These are phyloP conservation scores for Boletus sp. DNA, from an alignment of 768 basidiomycete species.

Conservation along the genomic window DNA sequence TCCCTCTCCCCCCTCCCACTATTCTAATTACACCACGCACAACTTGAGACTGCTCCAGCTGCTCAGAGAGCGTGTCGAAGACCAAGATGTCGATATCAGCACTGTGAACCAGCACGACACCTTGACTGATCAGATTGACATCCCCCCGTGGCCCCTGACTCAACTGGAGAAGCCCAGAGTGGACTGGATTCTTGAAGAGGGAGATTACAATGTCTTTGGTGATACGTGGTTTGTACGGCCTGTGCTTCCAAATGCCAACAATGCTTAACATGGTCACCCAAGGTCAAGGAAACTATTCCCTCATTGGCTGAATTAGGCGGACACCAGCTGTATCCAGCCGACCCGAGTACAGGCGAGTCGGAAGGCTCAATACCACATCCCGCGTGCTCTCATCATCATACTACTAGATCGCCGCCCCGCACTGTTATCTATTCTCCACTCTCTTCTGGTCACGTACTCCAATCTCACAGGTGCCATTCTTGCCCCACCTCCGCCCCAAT, in stretches of 20 bases:
- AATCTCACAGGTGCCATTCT: conserved; percentile 68
- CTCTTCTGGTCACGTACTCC: conserved; percentile 80
- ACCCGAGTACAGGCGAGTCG: conserved; percentile 62
- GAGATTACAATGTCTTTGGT: conserved; percentile 80
- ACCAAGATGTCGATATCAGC: conserved; percentile 35
- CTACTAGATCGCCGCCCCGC: conserved; percentile 73
- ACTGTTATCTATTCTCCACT: conserved; percentile 66
- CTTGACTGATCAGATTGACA: conserved; percentile 66
- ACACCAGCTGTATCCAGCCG: conserved; percentile 74
- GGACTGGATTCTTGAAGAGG: conserved; percentile 89
- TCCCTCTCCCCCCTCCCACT: conserved; percentile 85
- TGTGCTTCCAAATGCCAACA: conserved; percentile 9
- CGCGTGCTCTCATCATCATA: conserved; percentile 7
- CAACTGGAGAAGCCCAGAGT: conserved; percentile 84
- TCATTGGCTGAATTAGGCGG: conserved; percentile 81
- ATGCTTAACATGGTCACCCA: conserved; percentile 12
- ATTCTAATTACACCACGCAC: conserved; percentile 69
- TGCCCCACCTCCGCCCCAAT: conserved; percentile 55
- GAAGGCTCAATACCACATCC: background rate
- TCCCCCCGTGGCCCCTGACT: conserved; percentile 74
- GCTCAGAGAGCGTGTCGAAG: conserved; percentile 52
- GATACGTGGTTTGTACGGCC: conserved; percentile 83
- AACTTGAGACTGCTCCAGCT: conserved; percentile 69
- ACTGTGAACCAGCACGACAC: conserved; percentile 56
- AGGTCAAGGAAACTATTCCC: conserved; percentile 84